Conservation (phyloP, 2,329 filamentous ascomycete species). For the Penicillium hesseltinei region DNA sequence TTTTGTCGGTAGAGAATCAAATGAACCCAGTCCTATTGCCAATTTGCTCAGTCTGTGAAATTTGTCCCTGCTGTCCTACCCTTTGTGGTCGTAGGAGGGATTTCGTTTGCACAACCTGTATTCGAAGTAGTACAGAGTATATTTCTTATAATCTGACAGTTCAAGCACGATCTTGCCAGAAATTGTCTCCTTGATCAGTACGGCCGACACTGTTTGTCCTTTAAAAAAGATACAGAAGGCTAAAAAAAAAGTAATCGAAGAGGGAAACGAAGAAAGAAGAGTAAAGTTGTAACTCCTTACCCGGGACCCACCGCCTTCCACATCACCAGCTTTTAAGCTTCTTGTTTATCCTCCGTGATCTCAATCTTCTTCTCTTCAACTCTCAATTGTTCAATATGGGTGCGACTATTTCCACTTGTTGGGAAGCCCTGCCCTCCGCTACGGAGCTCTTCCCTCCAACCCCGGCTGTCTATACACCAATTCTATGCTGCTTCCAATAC, state of each 20-base stretch:
- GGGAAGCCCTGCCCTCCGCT: slow-evolving; percentile 26
- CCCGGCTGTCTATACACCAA: slow-evolving; percentile 37
- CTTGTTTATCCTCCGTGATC: not conserved
- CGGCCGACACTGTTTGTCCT: not conserved
- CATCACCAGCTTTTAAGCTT: slow-evolving; percentile 6
- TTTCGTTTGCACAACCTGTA: not conserved
- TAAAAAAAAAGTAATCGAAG: not conserved
- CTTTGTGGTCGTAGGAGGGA: not conserved
- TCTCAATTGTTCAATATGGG: slow-evolving; percentile 21
- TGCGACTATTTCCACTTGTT: slow-evolving; percentile 20
- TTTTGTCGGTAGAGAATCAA: not conserved
- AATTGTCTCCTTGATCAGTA: not conserved
- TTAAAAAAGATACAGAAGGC: not conserved
- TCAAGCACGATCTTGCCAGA: not conserved
- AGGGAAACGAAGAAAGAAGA: not conserved
- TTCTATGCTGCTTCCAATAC: slow-evolving; percentile 43
- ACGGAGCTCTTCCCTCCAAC: slow-evolving; percentile 39
- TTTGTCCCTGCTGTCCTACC: not conserved
- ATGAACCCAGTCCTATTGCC: slow-evolving; percentile 38
- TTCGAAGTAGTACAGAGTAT: not conserved
- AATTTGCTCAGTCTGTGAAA: not conserved
- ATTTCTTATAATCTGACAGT: too few relatives aligned
- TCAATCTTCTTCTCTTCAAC: not conserved
- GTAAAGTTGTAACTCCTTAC: not conserved
- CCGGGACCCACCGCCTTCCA: slow-evolving; percentile 8